These are phyloP conservation scores for Stemphylium lycopersici DNA, from an alignment of 2,329 filamentous ascomycete genomes.

Conservation along the genomic window DNA sequence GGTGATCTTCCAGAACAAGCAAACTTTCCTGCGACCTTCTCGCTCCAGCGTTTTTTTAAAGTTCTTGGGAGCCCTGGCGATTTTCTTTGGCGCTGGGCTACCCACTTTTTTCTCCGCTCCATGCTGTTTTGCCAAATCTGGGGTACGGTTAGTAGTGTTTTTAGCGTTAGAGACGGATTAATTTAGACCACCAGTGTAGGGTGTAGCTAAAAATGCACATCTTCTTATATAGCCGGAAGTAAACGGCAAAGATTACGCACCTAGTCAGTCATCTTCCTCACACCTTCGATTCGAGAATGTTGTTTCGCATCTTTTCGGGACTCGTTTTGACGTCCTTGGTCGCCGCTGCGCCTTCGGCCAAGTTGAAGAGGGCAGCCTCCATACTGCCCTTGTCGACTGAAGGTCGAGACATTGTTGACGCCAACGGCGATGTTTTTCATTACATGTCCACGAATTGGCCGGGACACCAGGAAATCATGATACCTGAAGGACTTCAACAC, in stretches of 20 bases:
- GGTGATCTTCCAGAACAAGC: slow-evolving; percentile 5
- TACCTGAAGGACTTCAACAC: slow-evolving; percentile 69
- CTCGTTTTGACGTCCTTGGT: slow-evolving; percentile 23
- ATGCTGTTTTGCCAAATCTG: no score
- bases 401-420: slow-evolving; percentile 44
- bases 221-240: background rate
- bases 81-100: no score
- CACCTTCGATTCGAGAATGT: background rate
- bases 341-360: slow-evolving; percentile 21
- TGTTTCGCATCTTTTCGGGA: background rate
- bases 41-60: no score
- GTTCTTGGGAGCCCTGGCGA: no score
- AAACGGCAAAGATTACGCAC: background rate
- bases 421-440: slow-evolving; percentile 43
- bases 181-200: no score
- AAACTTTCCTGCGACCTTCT: background rate
- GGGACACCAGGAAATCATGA: slow-evolving; percentile 66
- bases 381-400: slow-evolving; percentile 38
- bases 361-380: slow-evolving; percentile 23
- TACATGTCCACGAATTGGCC: slow-evolving; percentile 68
- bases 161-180: no score
- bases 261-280: background rate
- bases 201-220: no score
- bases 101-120: no score
- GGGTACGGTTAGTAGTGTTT: no score